A percentile compares a stretch with the other conserved stretches of the same genome.
phyloP scores from a whole-genome alignment of 306 rosid genomes.

The Trifolium dubium region DNA sequence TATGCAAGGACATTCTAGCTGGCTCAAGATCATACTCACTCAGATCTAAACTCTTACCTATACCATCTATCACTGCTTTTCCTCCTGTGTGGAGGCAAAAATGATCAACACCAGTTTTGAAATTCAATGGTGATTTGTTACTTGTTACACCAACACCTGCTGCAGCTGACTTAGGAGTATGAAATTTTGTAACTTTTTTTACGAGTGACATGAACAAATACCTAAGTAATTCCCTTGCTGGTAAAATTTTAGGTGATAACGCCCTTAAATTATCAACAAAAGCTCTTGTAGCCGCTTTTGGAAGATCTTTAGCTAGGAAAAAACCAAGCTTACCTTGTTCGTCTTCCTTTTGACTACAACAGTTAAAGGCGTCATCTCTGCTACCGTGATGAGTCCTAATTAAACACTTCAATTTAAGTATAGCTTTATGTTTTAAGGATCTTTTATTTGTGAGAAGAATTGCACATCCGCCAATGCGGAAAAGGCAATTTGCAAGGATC shows the following conservation, averaged over 20 bases:
- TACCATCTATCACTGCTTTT: conserved; percentile 86
- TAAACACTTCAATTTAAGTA: conserved; percentile 60
- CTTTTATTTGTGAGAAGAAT: conserved; percentile 73
- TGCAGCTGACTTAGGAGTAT: background rate
- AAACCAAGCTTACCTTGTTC: conserved; percentile 64
- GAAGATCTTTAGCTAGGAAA: conserved; percentile 67
- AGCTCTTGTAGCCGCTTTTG: conserved; percentile 86
- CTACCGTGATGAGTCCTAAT: conserved; percentile 87
- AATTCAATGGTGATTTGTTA: conserved; percentile 55
- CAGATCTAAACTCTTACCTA: conserved; percentile 68
- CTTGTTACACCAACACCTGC: background rate
- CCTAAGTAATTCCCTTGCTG: conserved; percentile 65
- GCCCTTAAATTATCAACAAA: conserved; percentile 77
- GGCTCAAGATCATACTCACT: conserved; percentile 76
- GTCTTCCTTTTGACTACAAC: conserved; percentile 82
- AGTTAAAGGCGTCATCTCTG: conserved; percentile 65
- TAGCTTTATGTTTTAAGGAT: conserved; percentile 47
- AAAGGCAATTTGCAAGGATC: conserved; percentile 78
- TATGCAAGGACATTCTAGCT: conserved; percentile 90
- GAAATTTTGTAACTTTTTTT: conserved; percentile 39
- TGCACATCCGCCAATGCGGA: conserved; percentile 75
- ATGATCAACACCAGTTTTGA: conserved; percentile 76
- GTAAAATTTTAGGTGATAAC: conserved; percentile 71
- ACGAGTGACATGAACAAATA: conserved; percentile 45
- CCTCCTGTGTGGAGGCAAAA: conserved; percentile 91